Base-by-base conservation (phyloP, 352 stramenopile genomes). In the Aphanomyces invadans region DNA sequence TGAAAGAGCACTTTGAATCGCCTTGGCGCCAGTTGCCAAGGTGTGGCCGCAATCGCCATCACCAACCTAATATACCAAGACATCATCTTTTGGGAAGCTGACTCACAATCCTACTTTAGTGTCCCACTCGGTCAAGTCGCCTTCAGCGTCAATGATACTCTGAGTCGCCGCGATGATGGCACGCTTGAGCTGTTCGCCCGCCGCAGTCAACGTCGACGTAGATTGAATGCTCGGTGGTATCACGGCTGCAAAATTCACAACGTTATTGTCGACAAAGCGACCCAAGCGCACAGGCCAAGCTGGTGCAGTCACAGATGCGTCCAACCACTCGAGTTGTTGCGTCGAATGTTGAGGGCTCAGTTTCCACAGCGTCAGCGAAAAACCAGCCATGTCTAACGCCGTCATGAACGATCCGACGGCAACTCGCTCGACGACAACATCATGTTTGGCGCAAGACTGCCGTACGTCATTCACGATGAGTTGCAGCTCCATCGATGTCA, bases 31-130 rank as follows among this genome's bases (percentile, higher is more conserved):
- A 32, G 85, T 85, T 75, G 96, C 87, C 74, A 99, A 97, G 3
- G 96, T 99, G 19, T 88, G 90, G 21, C 97, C 97, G 71, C 95
- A 99, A 74, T 99, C 97, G 25, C 97, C 96, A 71, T 99, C 97
- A 44, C 97, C 97, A 21, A 98, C 95, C 62, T 66, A 64, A 21
- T 42, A 45, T 12, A 10, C 1, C 28, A 28, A 17, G 29, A 54
- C 1, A 23, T n/a, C 12, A 62, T 21, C 5, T 19, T 5, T 65
- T 39, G 15, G 44, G 25, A 42, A 21, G 28, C n/a, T 21, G 15
- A 7, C 39, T 52, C n/a, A n/a, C n/a, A n/a, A n/a, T n/a, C n/a
- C n/a, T 51, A 61, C 52, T 74, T 90, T 98, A 0, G 81, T 83
- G 75, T 99, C 97, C 82, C 92, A 98, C 60, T 86, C 87, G 1